Percentiles rank a stretch among this genome's conserved stretches.
These are phyloP conservation scores for Yamadazyma sp. DNA, from an alignment of 1,139 yeast genomes.

Conservation along the genomic window DNA sequence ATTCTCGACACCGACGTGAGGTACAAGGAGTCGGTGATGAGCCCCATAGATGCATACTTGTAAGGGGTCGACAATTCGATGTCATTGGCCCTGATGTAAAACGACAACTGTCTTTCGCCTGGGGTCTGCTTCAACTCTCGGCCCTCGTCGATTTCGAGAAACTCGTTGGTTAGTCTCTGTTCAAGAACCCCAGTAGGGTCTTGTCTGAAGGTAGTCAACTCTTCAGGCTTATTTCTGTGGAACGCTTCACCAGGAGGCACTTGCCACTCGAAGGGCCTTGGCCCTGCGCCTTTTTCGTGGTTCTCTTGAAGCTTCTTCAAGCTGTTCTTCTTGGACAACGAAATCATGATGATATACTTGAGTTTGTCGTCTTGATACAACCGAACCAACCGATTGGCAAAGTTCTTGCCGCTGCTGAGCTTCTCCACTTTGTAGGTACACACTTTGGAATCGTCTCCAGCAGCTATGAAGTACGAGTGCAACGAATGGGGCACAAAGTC, in stretches of 20 bases:
- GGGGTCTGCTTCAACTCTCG: slow-evolving; percentile 22
- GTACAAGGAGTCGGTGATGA: slow-evolving; percentile 37
- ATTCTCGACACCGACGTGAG: slow-evolving; percentile 30
- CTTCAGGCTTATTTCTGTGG: slow-evolving; percentile 26
- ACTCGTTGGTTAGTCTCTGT: slow-evolving; percentile 31
- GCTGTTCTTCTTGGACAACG: slow-evolving; percentile 33
- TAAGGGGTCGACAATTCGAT: slow-evolving; percentile 7
- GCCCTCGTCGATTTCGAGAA: slow-evolving; percentile 19
- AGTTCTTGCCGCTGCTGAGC: slow-evolving; percentile 32
- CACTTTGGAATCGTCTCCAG: slow-evolving; percentile 31
- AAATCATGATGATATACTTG: slow-evolving; percentile 34
- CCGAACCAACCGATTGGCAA: slow-evolving; percentile 32
- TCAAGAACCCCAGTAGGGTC: slow-evolving; percentile 24
- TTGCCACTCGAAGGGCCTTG: slow-evolving; percentile 38
- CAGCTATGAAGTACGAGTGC: slow-evolving; percentile 41
- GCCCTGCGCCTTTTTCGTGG: slow-evolving; percentile 17
- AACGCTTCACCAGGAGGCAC: slow-evolving; percentile 26
- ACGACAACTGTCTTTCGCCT: slow-evolving; percentile 32
- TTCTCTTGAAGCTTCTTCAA: slow-evolving; percentile 11
- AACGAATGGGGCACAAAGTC: slow-evolving; percentile 44
- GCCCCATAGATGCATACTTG: slow-evolving; percentile 24
- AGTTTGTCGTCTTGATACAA: slow-evolving; percentile 29
- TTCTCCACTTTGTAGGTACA: slow-evolving; percentile 34
- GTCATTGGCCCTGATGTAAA: slow-evolving; percentile 33
- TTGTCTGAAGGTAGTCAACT: slow-evolving; percentile 16